These are phyloP conservation scores for Heliamphora pulchella DNA, from an alignment of 179 eudicot species.

Conservation along the genomic window DNA sequence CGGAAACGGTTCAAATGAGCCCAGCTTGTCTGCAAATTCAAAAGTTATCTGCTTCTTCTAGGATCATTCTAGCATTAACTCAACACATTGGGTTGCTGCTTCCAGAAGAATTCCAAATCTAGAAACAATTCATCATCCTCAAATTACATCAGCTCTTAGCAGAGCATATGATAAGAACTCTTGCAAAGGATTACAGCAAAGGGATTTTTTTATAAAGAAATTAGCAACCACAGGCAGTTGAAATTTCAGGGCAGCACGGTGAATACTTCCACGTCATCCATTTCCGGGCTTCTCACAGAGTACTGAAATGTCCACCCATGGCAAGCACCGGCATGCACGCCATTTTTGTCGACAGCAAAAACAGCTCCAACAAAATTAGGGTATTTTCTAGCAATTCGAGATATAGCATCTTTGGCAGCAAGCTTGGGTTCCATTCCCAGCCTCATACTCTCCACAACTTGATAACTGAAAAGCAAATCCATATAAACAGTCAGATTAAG, in stretches of 20 bases:
- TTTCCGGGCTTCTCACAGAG: slow-evolving; percentile 60
- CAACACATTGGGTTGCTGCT: too few species aligned
- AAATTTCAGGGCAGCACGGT: slow-evolving; percentile 40
- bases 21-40: too few species aligned
- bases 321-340: slow-evolving; percentile 87
- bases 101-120: too few species aligned
- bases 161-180: neutral
- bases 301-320: slow-evolving; percentile 96
- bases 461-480: slow-evolving; percentile 48
- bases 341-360: slow-evolving; percentile 65
- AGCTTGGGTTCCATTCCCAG: slow-evolving; percentile 73
- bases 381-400: slow-evolving; percentile 67
- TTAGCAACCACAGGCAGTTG: neutral
- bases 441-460: slow-evolving; percentile 95
- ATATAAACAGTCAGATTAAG: neutral
- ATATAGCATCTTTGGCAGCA: slow-evolving; percentile 85
- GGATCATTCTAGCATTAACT: too few species aligned
- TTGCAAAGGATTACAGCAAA: neutral
- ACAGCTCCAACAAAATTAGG: slow-evolving; percentile 83
- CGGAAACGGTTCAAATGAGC: too few species aligned
- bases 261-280: slow-evolving; percentile 69
- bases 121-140: neutral
- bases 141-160: neutral
- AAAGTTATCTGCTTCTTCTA: too few species aligned
- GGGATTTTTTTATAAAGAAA: neutral